A percentile compares a stretch with the other conserved stretches of the same genome.
Evolutionary conservation across 306 rosid genomes (phyloP).

Genomic region (Ormosia semicastrata): DNA sequence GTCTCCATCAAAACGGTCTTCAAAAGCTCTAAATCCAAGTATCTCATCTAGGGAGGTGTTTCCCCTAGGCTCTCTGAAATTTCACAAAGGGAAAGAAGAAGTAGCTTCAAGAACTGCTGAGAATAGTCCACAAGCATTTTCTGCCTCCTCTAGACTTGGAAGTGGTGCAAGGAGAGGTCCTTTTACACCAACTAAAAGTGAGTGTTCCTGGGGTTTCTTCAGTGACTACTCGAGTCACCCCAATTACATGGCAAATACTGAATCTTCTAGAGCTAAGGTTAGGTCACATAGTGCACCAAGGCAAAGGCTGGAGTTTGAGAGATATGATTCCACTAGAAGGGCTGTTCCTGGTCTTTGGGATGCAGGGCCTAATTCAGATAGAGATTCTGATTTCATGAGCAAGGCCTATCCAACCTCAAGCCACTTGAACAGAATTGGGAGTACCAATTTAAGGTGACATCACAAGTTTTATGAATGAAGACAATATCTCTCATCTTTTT

Average conservation of each 20-base stretch:
- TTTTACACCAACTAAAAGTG: conserved; percentile 78
- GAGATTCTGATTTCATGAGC: conserved; percentile 40
- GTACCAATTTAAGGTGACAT: conserved; percentile 53
- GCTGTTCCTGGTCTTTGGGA: conserved; percentile 56
- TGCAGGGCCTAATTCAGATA: conserved; percentile 47
- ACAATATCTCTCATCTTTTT: neutral
- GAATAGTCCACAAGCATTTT: conserved; percentile 66
- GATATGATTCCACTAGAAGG: conserved; percentile 41
- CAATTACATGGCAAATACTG: conserved; percentile 88
- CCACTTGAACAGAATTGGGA: conserved; percentile 49
- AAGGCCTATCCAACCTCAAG: conserved; percentile 38
- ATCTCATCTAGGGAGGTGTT: conserved; percentile 40
- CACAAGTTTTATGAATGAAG: conserved; percentile 8
- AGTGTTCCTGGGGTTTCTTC: conserved; percentile 66
- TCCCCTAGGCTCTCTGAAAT: conserved; percentile 36
- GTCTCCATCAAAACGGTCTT: conserved; percentile 57
- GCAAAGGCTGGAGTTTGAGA: conserved; percentile 83
- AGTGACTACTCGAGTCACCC: conserved; percentile 61
- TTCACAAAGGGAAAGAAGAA: conserved; percentile 55
- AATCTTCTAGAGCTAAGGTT: conserved; percentile 82
- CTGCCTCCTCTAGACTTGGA: conserved; percentile 67
- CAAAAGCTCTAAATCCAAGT: conserved; percentile 42
- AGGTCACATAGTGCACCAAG: conserved; percentile 94
- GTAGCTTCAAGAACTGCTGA: conserved; percentile 44
- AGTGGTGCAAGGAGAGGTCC: conserved; percentile 56